A percentile compares a stretch with the other conserved stretches of the same genome.
phyloP scores from a whole-genome alignment of 371 early-diverging fungal species.

The Smittium mucronatum region DNA sequence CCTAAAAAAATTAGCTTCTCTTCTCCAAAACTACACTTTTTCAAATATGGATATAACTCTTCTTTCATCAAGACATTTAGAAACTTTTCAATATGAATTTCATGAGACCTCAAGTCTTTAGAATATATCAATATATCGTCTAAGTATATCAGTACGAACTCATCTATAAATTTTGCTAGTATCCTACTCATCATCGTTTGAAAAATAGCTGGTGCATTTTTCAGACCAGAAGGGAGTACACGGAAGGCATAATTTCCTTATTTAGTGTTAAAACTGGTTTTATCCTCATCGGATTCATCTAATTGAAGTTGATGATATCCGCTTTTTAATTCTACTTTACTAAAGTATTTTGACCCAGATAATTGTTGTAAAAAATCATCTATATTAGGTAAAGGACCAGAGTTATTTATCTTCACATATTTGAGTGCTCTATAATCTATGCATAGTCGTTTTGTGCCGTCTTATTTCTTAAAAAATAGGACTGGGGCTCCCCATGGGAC shows the following conservation, averaged over 20 bases:
- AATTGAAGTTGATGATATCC: constrained; percentile 35
- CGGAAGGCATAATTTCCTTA: constrained; percentile 34
- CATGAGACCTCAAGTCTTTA: constrained; percentile 32
- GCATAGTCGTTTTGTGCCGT: constrained; percentile 25
- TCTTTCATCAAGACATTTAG: constrained; percentile 24
- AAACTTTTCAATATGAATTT: constrained; percentile 26
- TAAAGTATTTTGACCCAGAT: constrained; percentile 12
- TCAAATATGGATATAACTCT: constrained; percentile 27
- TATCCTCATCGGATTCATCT: constrained; percentile 16
- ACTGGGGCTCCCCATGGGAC: constrained; percentile 23
- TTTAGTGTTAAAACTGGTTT: constrained; percentile 39
- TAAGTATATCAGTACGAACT: constrained; percentile 35
- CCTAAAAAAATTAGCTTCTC: constrained; percentile 34
- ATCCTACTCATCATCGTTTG: constrained; percentile 30
- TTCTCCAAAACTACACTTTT: constrained; percentile 39
- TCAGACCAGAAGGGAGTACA: constrained; percentile 40
- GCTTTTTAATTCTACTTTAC: constrained; percentile 20
- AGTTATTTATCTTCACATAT: constrained; percentile 19
- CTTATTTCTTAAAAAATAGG: constrained; percentile 36
- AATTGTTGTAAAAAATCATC: constrained; percentile 34
- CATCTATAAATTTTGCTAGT: constrained; percentile 25
- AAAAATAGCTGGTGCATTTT: constrained; percentile 35
- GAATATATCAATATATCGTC: constrained; percentile 47
- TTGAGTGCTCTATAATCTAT: constrained; percentile 30
- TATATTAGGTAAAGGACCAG: constrained; percentile 32